Percentiles rank a stretch among this genome's conserved stretches.
Conservation (phyloP, 306 rosid genomes). For the Cucumis cinereus region DNA sequence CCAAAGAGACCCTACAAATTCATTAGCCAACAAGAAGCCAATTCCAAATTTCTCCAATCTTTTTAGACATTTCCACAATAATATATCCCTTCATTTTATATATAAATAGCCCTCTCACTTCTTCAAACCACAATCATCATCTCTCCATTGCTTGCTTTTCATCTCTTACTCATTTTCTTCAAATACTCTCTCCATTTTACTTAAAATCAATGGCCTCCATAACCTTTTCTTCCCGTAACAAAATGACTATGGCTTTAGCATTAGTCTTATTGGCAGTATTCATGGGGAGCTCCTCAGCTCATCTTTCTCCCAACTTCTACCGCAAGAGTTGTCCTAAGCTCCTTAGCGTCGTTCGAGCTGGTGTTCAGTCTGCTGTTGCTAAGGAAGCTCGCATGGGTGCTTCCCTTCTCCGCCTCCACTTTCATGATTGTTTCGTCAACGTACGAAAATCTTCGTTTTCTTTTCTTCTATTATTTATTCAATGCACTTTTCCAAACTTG, state of each 20-base stretch:
- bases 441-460: slow-evolving; percentile 14
- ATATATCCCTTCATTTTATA: too few species aligned
- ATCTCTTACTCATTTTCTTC: too few species aligned
- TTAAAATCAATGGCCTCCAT: too few species aligned
- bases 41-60: not conserved
- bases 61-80: too few species aligned
- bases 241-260: not conserved
- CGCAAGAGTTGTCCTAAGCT: slow-evolving; percentile 42
- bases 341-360: slow-evolving; percentile 24
- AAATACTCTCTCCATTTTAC: too few species aligned
- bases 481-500: not conserved
- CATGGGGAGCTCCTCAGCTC: slow-evolving; percentile 24
- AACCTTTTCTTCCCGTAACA: too few species aligned
- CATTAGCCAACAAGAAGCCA: too few species aligned
- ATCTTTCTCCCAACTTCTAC: slow-evolving; percentile 33
- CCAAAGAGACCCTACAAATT: too few species aligned
- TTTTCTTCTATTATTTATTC: too few species aligned
- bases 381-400: slow-evolving; percentile 67
- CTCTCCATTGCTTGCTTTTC: not conserved
- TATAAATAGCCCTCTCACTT: not conserved
- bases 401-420: slow-evolving; percentile 65
- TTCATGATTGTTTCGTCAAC: slow-evolving; percentile 74
- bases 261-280: not conserved
- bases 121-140: not conserved
- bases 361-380: slow-evolving; percentile 36